Conservation (phyloP, 805 yeast genomes). For the Ogataea sp. region DNA sequence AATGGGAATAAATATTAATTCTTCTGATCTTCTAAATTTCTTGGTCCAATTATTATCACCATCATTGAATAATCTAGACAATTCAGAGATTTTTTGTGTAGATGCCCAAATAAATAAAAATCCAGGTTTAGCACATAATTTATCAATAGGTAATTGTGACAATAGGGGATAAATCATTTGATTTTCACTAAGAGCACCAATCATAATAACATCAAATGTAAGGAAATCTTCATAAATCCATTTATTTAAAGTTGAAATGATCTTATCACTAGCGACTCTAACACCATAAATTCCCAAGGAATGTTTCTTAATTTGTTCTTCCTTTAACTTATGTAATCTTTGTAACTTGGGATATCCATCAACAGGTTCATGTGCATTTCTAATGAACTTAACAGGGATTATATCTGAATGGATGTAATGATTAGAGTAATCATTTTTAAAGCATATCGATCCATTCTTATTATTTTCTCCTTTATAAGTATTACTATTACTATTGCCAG, state of each 20-base stretch:
- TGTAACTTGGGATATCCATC: slow-evolving; percentile 85
- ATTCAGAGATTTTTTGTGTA: slow-evolving; percentile 57
- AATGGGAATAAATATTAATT: slow-evolving; percentile 73
- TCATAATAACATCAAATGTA: slow-evolving; percentile 85
- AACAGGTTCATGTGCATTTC: slow-evolving; percentile 58
- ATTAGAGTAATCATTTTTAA: slow-evolving; percentile 68
- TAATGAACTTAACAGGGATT: slow-evolving; percentile 55
- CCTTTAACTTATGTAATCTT: slow-evolving; percentile 57
- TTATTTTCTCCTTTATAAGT: slow-evolving; percentile 1
- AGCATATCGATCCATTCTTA: slow-evolving; percentile 11
- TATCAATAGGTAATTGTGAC: slow-evolving; percentile 59
- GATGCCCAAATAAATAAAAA: slow-evolving; percentile 85
- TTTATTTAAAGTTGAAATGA: slow-evolving; percentile 45
- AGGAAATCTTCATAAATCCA: slow-evolving; percentile 56
- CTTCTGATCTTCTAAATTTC: slow-evolving; percentile 83
- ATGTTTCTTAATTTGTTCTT: slow-evolving; percentile 42
- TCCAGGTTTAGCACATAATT: slow-evolving; percentile 77
- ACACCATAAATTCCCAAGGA: slow-evolving; percentile 62
- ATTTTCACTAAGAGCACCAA: slow-evolving; percentile 76
- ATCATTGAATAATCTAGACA: slow-evolving; percentile 39
- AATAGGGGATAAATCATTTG: slow-evolving; percentile 59
- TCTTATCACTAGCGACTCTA: slow-evolving; percentile 41
- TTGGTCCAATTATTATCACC: slow-evolving; percentile 34
- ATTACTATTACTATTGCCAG: neutral
- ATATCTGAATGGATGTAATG: slow-evolving; percentile 55